These are phyloP conservation scores for Lenzites betulinus DNA, from an alignment of 768 basidiomycete species.

Conservation along the genomic window DNA sequence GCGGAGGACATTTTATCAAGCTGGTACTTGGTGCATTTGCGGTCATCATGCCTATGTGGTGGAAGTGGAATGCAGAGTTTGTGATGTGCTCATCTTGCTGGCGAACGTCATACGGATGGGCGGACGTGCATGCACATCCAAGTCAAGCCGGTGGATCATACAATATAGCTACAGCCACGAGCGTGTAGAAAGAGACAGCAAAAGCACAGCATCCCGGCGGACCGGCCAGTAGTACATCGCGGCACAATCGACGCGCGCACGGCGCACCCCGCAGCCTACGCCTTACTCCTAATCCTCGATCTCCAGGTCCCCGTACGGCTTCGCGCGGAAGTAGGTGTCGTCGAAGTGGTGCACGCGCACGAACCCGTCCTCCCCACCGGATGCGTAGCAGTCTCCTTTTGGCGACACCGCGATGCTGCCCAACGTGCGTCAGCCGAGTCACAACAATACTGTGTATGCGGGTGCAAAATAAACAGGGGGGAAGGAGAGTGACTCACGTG, in stretches of 20 bases:
- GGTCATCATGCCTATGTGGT: too few relatives aligned
- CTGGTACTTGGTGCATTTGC: too few relatives aligned
- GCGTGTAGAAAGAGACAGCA: constrained; percentile 12
- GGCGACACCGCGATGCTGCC: constrained; percentile 91
- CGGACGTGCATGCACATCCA: constrained; percentile 17
- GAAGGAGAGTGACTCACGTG: too few relatives aligned
- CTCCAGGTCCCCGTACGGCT: constrained; percentile 91
- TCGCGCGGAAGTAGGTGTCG: constrained; percentile 89
- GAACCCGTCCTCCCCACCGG: constrained; percentile 96
- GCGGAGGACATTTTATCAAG: too few relatives aligned
- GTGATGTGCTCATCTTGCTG: too few relatives aligned
- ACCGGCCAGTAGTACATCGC: constrained; percentile 4
- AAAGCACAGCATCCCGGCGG: constrained; percentile 9
- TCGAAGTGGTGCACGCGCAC: constrained; percentile 92
- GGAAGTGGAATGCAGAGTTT: too few relatives aligned
- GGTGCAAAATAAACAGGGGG: too few relatives aligned
- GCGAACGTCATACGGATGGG: not conserved
- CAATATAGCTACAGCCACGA: constrained; percentile 19
- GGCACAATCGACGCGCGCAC: not conserved
- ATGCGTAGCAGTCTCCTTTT: constrained; percentile 83
- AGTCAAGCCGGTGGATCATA: constrained; percentile 11
- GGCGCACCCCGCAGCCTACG: constrained; percentile 5
- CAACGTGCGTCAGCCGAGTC: constrained; percentile 14
- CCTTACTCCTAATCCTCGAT: constrained; percentile 49
- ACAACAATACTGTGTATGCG: too few relatives aligned